Conservation (phyloP, 352 stramenopile genomes). For the Plasmopara halstedii region DNA sequence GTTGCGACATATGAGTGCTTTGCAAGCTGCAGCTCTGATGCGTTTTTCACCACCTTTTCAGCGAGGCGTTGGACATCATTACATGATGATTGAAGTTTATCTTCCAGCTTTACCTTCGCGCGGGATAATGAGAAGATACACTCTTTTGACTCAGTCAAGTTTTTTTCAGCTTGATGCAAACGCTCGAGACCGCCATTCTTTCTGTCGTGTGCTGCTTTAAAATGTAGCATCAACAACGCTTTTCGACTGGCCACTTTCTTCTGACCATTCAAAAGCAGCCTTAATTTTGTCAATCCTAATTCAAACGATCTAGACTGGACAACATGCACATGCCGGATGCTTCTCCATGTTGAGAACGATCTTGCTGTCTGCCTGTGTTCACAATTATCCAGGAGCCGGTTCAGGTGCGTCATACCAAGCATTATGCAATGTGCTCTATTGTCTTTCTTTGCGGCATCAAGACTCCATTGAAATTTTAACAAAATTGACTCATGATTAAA, state of each 20-base stretch:
- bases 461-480: slow-evolving; percentile 6
- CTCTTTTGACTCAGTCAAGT: slow-evolving; percentile 54
- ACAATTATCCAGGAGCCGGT: slow-evolving; percentile 16
- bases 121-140: slow-evolving; percentile 62
- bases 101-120: slow-evolving; percentile 51
- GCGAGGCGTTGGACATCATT: slow-evolving; percentile 28
- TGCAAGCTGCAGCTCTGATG: slow-evolving; percentile 51
- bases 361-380: slow-evolving; percentile 19
- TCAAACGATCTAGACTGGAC: slow-evolving; percentile 1
- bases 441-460: slow-evolving; percentile 7
- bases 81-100: slow-evolving; percentile 32
- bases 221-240: slow-evolving; percentile 26
- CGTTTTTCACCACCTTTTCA: slow-evolving; percentile 37
- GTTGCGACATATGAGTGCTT: slow-evolving; percentile 59
- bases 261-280: slow-evolving; percentile 14
- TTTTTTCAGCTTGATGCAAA: slow-evolving; percentile 20
- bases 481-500: slow-evolving; percentile 1
- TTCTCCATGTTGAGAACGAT: slow-evolving; percentile 14
- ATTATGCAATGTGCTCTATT: slow-evolving; percentile 2
- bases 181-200: slow-evolving; percentile 16
- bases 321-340: slow-evolving; percentile 3
- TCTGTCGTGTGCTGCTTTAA: slow-evolving; percentile 17
- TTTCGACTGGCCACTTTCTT: slow-evolving; percentile 7
- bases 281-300: slow-evolving; percentile 20
- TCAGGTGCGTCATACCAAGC: slow-evolving; percentile 17